Evolutionary conservation across 306 rosid species (phyloP).

Genomic region (Cicer chorassanicum): DNA sequence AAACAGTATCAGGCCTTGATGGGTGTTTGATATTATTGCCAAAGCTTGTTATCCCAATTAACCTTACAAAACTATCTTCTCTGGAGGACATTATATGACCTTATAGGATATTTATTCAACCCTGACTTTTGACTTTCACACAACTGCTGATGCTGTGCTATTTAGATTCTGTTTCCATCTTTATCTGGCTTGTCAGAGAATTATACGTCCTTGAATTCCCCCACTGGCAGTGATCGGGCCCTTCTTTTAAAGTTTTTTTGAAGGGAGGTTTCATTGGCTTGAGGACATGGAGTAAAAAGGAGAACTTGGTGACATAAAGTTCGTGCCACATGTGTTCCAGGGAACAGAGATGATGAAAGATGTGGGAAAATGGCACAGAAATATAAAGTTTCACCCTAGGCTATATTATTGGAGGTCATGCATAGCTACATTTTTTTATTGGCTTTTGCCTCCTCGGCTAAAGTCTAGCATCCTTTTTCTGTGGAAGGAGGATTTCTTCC

Average conservation of each 20-base stretch:
- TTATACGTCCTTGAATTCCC: slow-evolving; percentile 56
- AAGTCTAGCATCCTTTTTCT: slow-evolving; percentile 15
- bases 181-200: slow-evolving; percentile 41
- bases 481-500: slow-evolving; percentile 22
- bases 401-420: slow-evolving; percentile 55
- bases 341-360: slow-evolving; percentile 56
- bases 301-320: background rate
- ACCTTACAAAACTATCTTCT: background rate
- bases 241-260: slow-evolving; percentile 53
- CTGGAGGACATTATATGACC: slow-evolving; percentile 18
- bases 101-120: slow-evolving; percentile 24
- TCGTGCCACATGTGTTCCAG: background rate
- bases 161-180: slow-evolving; percentile 6
- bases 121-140: background rate
- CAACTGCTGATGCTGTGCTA: background rate
- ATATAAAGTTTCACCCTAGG: slow-evolving; percentile 46
- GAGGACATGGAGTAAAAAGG: slow-evolving; percentile 58
- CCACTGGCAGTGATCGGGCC: slow-evolving; percentile 58
- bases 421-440: slow-evolving; percentile 36
- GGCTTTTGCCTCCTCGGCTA: slow-evolving; percentile 14
- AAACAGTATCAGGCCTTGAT: background rate
- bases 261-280: slow-evolving; percentile 58
- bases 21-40: slow-evolving; percentile 9
- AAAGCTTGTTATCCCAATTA: background rate
- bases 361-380: slow-evolving; percentile 50